Evolutionary conservation across 805 yeast genomes (phyloP).

Genomic region (Danielozyma ontarioensis): DNA sequence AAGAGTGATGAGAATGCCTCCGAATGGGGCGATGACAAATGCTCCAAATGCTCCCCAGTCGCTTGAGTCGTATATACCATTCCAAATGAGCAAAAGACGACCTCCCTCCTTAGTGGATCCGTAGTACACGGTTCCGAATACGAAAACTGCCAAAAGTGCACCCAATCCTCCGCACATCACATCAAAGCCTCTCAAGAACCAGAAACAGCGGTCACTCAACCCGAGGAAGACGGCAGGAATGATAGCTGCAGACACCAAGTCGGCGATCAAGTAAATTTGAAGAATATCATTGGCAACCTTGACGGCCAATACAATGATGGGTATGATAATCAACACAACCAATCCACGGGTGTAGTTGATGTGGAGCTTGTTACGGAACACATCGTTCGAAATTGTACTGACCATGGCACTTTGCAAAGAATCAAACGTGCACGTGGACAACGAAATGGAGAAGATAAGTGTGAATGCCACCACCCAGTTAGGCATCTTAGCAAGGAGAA

Average conservation of each 20-base stretch:
- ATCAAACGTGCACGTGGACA: constrained; percentile 87
- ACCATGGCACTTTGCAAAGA: constrained; percentile 85
- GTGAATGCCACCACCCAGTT: constrained; percentile 84
- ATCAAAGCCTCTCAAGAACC: constrained; percentile 74
- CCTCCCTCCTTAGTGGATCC: constrained; percentile 73
- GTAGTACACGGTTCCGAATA: constrained; percentile 81
- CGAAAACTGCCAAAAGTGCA: constrained; percentile 71
- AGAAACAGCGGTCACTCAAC: constrained; percentile 52
- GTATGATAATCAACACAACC: constrained; percentile 77
- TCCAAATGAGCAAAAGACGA: constrained; percentile 63
- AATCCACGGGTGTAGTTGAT: constrained; percentile 61
- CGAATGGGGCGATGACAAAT: constrained; percentile 84
- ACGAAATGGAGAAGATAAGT: constrained; percentile 62
- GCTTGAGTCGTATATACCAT: constrained; percentile 67
- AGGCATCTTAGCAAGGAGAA: constrained; percentile 68
- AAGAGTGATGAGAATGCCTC: constrained; percentile 60
- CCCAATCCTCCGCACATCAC: constrained; percentile 81
- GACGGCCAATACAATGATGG: constrained; percentile 79
- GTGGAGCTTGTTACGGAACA: constrained; percentile 76
- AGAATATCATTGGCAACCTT: constrained; percentile 77
- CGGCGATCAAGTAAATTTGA: constrained; percentile 87
- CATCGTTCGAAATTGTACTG: constrained; percentile 83
- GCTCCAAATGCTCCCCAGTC: constrained; percentile 98
- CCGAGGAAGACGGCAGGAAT: constrained; percentile 84
- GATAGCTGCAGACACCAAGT: constrained; percentile 79